Evolutionary conservation across 2,329 filamentous ascomycete genomes (phyloP), one percentile per base, ranked within the genome.

Genomic region (Penicillium sclerotigenum): DNA sequence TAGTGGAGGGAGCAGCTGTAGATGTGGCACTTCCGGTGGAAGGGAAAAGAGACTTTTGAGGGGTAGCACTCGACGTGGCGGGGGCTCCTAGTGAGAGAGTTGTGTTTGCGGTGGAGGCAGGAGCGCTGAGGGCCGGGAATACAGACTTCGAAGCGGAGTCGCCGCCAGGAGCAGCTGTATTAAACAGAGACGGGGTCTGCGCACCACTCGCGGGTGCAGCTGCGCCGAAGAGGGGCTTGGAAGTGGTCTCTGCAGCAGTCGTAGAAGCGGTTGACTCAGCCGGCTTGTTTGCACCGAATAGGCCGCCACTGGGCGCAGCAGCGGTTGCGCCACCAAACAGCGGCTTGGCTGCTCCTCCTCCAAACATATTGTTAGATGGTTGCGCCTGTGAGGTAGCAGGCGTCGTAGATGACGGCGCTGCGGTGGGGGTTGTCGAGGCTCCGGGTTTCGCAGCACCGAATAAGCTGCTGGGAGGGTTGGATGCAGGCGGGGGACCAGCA

Each of bases 401-500:
- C 13, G 69, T 66, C 13, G 65, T 67, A 46, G 69, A 63, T 45
- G 64, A 54, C 13, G 62, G 52, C 16, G 64, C 48, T 14, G 67
- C 49, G 10, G 57, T 53, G 10, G 67, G 52, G 8, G 66, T 62
- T 6, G 62, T 65, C 38, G 65, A 56, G 28, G 4, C 22, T 18
- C 64, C 63, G 38, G 68, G 56, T 47, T 69, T 73, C 59, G 60
- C 26, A 5, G 51, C 59, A 31, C 68, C 68, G 57, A 72, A 72
- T 8, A 68, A 58, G 45, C 54, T 61, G 24, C 33, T 29, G 14
- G 63, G 60, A 33, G 71, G 58, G 52, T 73, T 66, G 2, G 61
- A 58, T 51, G 47, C 64, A 7, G 79, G 78, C 28, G 79, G 79
- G 58, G 77, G 77, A 7, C 78, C 79, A 51, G 79, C 79, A 47